Percentiles rank a stretch among this genome's conserved stretches.
phyloP scores from a whole-genome alignment of 495 filamentous ascomycete genomes.

The Endocarpon pusillum region DNA sequence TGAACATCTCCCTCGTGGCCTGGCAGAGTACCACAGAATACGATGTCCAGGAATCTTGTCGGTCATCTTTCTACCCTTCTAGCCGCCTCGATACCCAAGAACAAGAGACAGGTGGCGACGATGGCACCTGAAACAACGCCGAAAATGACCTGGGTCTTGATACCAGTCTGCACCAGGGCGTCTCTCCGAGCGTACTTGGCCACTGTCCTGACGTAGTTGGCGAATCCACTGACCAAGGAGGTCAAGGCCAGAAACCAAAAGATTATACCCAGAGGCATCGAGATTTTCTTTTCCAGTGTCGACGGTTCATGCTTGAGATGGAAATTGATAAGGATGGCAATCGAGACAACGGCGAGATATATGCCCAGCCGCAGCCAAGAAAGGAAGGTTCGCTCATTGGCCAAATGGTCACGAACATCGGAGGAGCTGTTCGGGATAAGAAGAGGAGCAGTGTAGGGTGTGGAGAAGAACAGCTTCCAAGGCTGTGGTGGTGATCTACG shows the following conservation, averaged over 20 bases:
- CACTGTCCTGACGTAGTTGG: constrained; percentile 81
- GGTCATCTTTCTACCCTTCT: too few relatives aligned
- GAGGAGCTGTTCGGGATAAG: constrained; percentile 79
- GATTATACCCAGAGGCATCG: constrained; percentile 66
- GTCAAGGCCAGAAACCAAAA: constrained; percentile 73
- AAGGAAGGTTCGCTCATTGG: constrained; percentile 57
- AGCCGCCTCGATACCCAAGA: constrained; percentile 35
- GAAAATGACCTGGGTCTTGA: constrained; percentile 76
- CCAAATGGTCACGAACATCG: constrained; percentile 59
- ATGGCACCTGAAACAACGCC: constrained; percentile 62
- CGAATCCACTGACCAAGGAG: constrained; percentile 59
- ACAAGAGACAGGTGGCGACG: constrained; percentile 58
- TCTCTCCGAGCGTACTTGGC: constrained; percentile 58
- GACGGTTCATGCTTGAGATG: constrained; percentile 64
- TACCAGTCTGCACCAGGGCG: constrained; percentile 83
- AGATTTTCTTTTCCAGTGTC: constrained; percentile 51
- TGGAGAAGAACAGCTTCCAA: constrained; percentile 36
- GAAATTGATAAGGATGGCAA: constrained; percentile 85
- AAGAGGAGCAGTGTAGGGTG: constrained; percentile 57
- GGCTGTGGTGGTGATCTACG: neutral
- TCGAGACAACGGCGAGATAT: constrained; percentile 76
- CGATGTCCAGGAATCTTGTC: too few relatives aligned
- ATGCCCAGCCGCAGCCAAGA: constrained; percentile 85
- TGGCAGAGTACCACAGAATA: too few relatives aligned
- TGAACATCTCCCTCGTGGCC: too few relatives aligned